phyloP scores from a whole-genome alignment of 768 basidiomycete genomes.

The Tephrocybe rancida region DNA sequence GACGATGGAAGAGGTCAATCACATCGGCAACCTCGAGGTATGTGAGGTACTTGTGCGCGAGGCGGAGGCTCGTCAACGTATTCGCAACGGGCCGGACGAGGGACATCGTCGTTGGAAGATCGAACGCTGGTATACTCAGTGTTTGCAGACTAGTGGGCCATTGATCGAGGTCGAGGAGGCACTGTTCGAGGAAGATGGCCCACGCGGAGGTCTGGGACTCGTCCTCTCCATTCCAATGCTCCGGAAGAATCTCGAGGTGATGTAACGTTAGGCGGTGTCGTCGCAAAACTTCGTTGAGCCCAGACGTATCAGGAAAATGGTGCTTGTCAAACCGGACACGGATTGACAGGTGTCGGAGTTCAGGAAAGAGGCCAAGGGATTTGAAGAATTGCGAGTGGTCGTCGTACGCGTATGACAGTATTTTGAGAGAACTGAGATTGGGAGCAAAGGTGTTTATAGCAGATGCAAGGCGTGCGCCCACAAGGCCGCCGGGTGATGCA shows the following conservation, averaged over 20 bases:
- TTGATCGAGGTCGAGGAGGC: conserved; percentile 1
- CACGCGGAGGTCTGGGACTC: neutral
- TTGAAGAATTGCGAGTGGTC: conserved; percentile 2
- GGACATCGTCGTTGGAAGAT: conserved; percentile 3
- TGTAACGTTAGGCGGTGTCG: neutral
- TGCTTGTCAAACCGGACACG: neutral
- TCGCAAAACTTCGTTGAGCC: neutral
- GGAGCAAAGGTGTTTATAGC: neutral
- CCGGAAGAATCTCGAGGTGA: conserved; percentile 2
- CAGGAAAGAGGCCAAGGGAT: neutral
- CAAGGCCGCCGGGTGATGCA: neutral
- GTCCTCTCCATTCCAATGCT: neutral
- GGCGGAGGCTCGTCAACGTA: conserved; percentile 3
- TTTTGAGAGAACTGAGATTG: neutral
- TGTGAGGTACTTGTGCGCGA: conserved; percentile 1
- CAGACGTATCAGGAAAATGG: neutral
- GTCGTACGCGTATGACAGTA: neutral
- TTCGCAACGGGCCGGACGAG: conserved; percentile 1
- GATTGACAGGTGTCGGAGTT: neutral
- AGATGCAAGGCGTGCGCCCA: neutral
- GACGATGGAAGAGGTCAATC: conserved; percentile 4
- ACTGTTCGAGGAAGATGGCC: neutral
- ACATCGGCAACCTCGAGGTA: conserved; percentile 8
- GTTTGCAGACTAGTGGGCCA: neutral
- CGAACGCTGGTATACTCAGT: neutral